phyloP scores from a whole-genome alignment of 176 grass and related monocot species.

The Oropetium thomaeum region DNA sequence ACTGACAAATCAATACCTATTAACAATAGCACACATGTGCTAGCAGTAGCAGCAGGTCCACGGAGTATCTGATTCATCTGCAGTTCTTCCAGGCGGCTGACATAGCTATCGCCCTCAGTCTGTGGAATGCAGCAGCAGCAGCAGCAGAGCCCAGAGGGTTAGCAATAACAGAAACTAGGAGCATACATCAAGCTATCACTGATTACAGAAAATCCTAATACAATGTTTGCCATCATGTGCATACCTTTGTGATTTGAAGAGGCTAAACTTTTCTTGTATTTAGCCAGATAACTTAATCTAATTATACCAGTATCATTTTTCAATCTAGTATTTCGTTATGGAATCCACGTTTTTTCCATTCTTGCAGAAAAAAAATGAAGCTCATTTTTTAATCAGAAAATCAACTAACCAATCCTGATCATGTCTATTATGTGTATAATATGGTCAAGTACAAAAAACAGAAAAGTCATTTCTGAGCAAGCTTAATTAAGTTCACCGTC shows the following conservation, averaged over 20 bases:
- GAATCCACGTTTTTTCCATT: not conserved
- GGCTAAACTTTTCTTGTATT: slow-evolving; percentile 15
- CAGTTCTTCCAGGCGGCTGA: not conserved
- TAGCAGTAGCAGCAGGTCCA: not conserved
- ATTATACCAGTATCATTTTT: not conserved
- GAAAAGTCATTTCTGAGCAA: too few relatives aligned
- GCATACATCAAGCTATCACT: slow-evolving; percentile 17
- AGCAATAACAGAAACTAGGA: not conserved
- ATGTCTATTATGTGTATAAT: too few relatives aligned
- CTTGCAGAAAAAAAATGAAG: not conserved
- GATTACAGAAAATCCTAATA: slow-evolving; percentile 3
- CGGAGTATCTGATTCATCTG: not conserved
- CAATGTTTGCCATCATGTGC: slow-evolving; percentile 21
- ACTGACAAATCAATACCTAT: not conserved
- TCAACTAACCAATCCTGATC: not conserved
- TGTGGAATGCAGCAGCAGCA: not conserved
- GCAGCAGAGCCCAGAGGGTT: not conserved
- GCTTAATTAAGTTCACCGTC: too few relatives aligned
- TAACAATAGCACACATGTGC: not conserved
- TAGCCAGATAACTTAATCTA: slow-evolving; percentile 13
- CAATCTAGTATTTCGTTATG: not conserved
- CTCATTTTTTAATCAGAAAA: not conserved
- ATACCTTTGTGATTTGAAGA: slow-evolving; percentile 16
- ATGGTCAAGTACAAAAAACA: too few relatives aligned
- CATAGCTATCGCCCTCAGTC: not conserved